Base-by-base conservation (phyloP, 2,329 filamentous ascomycete species). In the Colletotrichum aenigma region DNA sequence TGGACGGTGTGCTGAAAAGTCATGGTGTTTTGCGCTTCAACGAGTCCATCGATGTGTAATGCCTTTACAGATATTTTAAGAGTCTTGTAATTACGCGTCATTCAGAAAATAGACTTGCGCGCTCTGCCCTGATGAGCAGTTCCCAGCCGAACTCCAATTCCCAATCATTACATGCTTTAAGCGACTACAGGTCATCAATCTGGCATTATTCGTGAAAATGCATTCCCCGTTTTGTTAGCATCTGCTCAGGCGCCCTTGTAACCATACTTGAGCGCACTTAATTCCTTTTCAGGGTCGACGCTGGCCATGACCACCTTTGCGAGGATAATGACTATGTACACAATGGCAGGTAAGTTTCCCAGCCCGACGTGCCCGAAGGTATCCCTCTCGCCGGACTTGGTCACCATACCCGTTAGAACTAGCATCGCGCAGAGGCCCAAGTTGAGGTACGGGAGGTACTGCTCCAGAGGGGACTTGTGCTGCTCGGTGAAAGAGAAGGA, bases 1-100 rank as follows among this genome's bases (percentile, higher is more conserved):
- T 98, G 52, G 97, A 98, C 83, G 96, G 97, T 12, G 90, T 97
- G 76, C 87, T 98, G 82, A 95, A 93, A 86, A 92, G 91, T 65
- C 96, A 97, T 82, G 97, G 96, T 13, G 94, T 98, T 78, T 86
- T 99, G 83, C 91, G 94, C 79, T 99, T 99, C 85, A 97, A 96
- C 83, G 96, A 98, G 85, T 95, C 94, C 77, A 95, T 98, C 88
- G 94, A 96, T 81, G 89, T 92, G 83, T 92, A 48, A 48, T 21
- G n/a, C 43, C 43, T 48, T 48, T 10, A 48, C 21, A 48, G 43
- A 48, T 48, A 48, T 48, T 48, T 48, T 21, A 21, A 87, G 84
- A 79, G 66, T 43, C n/a, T 55, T 61, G 15, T 69, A 34, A 26
- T 75, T 60, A 66, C 30, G 62, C 65, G 65, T 48, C 30, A 6